Evolutionary conservation across 495 filamentous ascomycete genomes (phyloP).

Genomic region (Penicillium lagena): DNA sequence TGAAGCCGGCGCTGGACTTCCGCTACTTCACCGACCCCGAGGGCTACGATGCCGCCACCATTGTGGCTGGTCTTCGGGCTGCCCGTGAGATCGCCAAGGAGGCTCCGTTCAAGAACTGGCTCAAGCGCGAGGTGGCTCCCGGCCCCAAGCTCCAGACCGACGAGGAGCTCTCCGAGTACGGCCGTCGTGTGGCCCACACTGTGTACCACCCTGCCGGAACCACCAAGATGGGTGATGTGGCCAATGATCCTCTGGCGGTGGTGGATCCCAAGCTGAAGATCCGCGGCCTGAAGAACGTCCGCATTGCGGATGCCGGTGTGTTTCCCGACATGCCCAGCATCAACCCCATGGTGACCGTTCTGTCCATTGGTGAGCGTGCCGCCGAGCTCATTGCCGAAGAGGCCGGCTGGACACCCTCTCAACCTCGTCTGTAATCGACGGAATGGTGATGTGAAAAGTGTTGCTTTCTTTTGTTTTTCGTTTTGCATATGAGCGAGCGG

Average conservation of each 20-base stretch:
- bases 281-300: constrained; percentile 49
- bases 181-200: constrained; percentile 67
- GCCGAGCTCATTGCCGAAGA: constrained; percentile 59
- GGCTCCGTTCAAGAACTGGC: constrained; percentile 70
- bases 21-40: constrained; percentile 81
- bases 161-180: constrained; percentile 68
- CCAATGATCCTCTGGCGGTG: constrained; percentile 56
- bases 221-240: constrained; percentile 75
- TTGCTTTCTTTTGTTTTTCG: constrained; percentile 4
- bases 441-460: constrained; percentile 4
- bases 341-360: constrained; percentile 63
- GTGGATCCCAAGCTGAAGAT: constrained; percentile 54
- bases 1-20: constrained; percentile 81
- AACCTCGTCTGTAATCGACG: constrained; percentile 33
- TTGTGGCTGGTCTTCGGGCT: constrained; percentile 69
- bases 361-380: constrained; percentile 57
- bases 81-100: constrained; percentile 65
- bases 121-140: constrained; percentile 73
- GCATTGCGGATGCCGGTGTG: constrained; percentile 62
- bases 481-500: constrained; percentile 21
- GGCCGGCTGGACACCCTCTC: constrained; percentile 52
- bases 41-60: constrained; percentile 74
- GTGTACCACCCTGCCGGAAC: constrained; percentile 85
- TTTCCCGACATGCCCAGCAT: constrained; percentile 62
- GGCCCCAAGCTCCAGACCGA: constrained; percentile 62